phyloP scores from a whole-genome alignment of 2,329 filamentous ascomycete species.

The Cephalotrichum gorgonifer region DNA sequence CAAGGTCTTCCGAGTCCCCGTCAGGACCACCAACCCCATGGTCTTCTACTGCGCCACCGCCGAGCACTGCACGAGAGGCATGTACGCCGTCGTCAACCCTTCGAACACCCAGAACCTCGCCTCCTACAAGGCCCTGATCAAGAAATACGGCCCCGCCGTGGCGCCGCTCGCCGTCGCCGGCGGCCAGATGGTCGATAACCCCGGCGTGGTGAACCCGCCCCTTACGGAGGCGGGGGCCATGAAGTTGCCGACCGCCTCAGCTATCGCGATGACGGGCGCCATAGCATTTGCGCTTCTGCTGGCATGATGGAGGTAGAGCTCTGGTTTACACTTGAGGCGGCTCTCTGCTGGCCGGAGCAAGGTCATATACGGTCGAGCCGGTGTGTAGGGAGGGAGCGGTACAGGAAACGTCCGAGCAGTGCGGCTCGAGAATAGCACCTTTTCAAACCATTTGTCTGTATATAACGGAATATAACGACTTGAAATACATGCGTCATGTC shows the following conservation, averaged over 20 bases:
- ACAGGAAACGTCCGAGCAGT: too few relatives aligned
- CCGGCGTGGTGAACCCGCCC: background rate
- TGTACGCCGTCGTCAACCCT: slow-evolving; percentile 20
- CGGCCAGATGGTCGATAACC: slow-evolving; percentile 1
- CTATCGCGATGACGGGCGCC: background rate
- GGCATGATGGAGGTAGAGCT: background rate
- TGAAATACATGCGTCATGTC: too few relatives aligned
- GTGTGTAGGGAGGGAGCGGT: too few relatives aligned
- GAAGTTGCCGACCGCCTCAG: background rate
- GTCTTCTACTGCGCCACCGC: slow-evolving; percentile 18
- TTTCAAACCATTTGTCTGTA: too few relatives aligned
- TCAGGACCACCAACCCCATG: slow-evolving; percentile 18
- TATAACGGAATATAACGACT: too few relatives aligned
- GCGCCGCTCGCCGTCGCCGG: background rate
- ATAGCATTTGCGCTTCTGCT: background rate
- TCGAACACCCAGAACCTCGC: slow-evolving; percentile 12
- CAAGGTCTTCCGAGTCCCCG: slow-evolving; percentile 14
- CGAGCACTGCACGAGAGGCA: slow-evolving; percentile 19
- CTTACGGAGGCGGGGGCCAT: background rate
- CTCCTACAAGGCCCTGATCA: slow-evolving; percentile 2
- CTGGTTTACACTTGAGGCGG: too few relatives aligned
- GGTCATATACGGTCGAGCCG: too few relatives aligned
- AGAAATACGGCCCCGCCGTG: background rate
- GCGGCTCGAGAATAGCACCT: too few relatives aligned
- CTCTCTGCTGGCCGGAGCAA: too few relatives aligned